phyloP scores from a whole-genome alignment of 768 basidiomycete species.

The Suillus occidentalis region DNA sequence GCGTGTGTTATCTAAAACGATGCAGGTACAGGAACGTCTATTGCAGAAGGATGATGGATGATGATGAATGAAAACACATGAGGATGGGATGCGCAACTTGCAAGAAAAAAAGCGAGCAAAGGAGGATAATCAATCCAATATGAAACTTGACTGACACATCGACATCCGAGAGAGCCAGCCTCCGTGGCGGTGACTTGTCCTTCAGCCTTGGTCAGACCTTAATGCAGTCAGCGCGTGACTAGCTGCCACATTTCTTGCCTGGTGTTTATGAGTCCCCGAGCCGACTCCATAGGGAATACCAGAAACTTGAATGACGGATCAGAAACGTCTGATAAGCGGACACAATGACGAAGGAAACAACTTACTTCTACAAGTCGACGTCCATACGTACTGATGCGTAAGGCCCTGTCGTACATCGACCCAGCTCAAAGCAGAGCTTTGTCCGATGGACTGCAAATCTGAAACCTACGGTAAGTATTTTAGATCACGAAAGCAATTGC shows the following conservation, averaged over 20 bases:
- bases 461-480: constrained; percentile 1
- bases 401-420: constrained; percentile 45
- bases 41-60: neutral
- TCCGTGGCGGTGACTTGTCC: neutral
- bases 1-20: neutral
- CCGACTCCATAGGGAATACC: constrained; percentile 50
- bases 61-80: neutral
- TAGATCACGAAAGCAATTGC: neutral
- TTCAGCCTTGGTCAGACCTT: constrained; percentile 21
- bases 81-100: neutral
- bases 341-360: constrained; percentile 16
- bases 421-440: constrained; percentile 53
- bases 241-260: constrained; percentile 46
- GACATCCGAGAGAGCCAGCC: neutral
- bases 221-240: constrained; percentile 37
- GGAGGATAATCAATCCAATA: neutral
- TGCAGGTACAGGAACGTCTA: constrained; percentile 3
- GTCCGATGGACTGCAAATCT: constrained; percentile 57
- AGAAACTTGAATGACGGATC: constrained; percentile 41
- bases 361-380: constrained; percentile 57
- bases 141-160: neutral
- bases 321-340: constrained; percentile 10
- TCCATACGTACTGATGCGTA: constrained; percentile 52
- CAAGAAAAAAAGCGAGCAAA: neutral
- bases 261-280: constrained; percentile 49